These are phyloP conservation scores for Cyberlindnera suaveolens DNA, from an alignment of 805 yeast species.

Conservation along the genomic window DNA sequence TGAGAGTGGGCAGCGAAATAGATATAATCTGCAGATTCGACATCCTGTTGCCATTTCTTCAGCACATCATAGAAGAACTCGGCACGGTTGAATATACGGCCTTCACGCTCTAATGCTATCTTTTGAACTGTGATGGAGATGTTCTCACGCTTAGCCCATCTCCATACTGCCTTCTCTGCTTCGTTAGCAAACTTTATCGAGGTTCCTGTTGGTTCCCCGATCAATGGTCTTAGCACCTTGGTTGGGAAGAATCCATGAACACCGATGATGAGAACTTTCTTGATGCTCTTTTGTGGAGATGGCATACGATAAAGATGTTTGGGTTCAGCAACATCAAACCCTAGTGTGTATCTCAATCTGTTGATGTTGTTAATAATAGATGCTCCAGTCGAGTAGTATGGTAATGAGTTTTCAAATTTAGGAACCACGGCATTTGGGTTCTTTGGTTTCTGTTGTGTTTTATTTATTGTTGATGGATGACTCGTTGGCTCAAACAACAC, in stretches of 20 bases:
- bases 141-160: conserved; percentile 44
- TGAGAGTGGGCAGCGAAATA: conserved; percentile 93
- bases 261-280: conserved; percentile 76
- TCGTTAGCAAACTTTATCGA: conserved; percentile 85
- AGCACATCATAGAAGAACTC: conserved; percentile 70
- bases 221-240: conserved; percentile 70
- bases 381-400: conserved; percentile 12
- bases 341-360: conserved; percentile 18
- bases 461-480: conserved; percentile 1
- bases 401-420: conserved; percentile 20
- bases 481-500: conserved; percentile 19
- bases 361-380: conserved; percentile 19
- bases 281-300: conserved; percentile 24
- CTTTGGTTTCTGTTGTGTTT: conserved; percentile 1
- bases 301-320: conserved; percentile 21
- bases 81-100: conserved; percentile 81
- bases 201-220: conserved; percentile 97
- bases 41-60: conserved; percentile 51
- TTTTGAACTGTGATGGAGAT: conserved; percentile 57
- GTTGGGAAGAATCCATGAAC: conserved; percentile 97
- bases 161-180: conserved; percentile 70
- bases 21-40: conserved; percentile 71
- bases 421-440: conserved; percentile 22
- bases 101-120: conserved; percentile 91
- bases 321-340: conserved; percentile 22